A percentile compares a stretch with the other conserved stretches of the same genome.
phyloP scores from a whole-genome alignment of 495 filamentous ascomycete species.

The Talaromyces liani region DNA sequence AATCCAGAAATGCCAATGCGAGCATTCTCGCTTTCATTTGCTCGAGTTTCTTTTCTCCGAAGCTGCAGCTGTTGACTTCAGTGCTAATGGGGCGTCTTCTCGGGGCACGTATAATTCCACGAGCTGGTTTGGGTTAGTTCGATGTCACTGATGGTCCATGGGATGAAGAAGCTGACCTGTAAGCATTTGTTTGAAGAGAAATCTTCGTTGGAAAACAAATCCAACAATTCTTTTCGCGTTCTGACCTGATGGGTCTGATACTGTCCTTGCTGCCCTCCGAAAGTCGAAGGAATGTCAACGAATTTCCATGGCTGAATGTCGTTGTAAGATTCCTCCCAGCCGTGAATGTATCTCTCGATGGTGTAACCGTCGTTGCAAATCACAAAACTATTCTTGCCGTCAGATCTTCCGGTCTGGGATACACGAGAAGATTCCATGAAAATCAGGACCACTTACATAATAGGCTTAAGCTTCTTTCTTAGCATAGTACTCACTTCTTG shows the following conservation, averaged over 20 bases:
- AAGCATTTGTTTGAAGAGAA: slow-evolving; percentile 47
- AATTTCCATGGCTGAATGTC: slow-evolving; percentile 71
- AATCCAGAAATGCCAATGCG: not conserved
- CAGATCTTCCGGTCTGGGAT: not conserved
- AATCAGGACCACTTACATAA: slow-evolving; percentile 48
- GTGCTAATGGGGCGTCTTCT: slow-evolving; percentile 64
- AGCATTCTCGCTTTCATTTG: slow-evolving; percentile 25
- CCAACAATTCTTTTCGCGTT: slow-evolving; percentile 61
- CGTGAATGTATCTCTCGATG: slow-evolving; percentile 50
- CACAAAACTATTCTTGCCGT: slow-evolving; percentile 42
- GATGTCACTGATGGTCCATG: not conserved
- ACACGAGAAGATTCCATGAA: slow-evolving; percentile 9
- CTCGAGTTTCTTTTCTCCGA: slow-evolving; percentile 59
- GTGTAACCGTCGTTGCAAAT: slow-evolving; percentile 52
- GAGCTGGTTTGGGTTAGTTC: slow-evolving; percentile 47
- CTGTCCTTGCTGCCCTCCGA: slow-evolving; percentile 53
- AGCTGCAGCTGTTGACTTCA: slow-evolving; percentile 57
- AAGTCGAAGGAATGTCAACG: slow-evolving; percentile 56
- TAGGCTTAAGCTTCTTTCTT: slow-evolving; percentile 65
- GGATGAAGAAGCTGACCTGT: slow-evolving; percentile 26
- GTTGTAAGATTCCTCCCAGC: slow-evolving; percentile 70
- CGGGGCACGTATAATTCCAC: slow-evolving; percentile 84
- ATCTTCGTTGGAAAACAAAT: slow-evolving; percentile 56
- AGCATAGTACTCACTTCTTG: slow-evolving; percentile 88
- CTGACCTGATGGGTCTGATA: slow-evolving; percentile 61